Evolutionary conservation across 352 stramenopile genomes (phyloP).

Genomic region (Pythium guiyangense): DNA sequence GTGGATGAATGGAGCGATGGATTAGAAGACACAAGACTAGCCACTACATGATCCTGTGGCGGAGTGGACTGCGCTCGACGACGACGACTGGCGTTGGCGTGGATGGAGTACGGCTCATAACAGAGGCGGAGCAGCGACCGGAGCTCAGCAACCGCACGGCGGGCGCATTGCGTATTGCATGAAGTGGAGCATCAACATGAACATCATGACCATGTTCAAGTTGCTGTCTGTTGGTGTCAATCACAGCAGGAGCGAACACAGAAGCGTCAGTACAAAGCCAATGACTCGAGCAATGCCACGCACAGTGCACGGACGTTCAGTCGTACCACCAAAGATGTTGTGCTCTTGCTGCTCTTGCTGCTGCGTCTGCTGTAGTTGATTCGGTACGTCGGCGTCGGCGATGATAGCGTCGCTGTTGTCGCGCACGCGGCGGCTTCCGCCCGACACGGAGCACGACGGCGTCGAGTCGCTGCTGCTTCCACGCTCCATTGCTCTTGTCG

Average conservation of each 20-base stretch:
- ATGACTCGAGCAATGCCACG: not conserved
- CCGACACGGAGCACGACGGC: conserved; percentile 1
- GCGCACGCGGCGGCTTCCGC: not conserved
- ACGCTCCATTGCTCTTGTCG: conserved; percentile 4
- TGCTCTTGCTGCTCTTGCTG: conserved; percentile 27
- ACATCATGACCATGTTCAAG: conserved; percentile 83
- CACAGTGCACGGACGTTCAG: not conserved
- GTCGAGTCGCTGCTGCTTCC: conserved; percentile 7
- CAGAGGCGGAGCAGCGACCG: not conserved
- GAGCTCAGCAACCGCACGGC: conserved; percentile 72
- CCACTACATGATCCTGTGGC: too few species aligned
- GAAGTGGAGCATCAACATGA: conserved; percentile 82
- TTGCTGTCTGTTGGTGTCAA: conserved; percentile 44
- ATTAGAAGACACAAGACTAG: not conserved
- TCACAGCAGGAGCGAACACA: not conserved
- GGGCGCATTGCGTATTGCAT: conserved; percentile 86
- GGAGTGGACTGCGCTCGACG: not conserved
- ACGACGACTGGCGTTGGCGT: not conserved
- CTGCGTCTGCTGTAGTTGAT: not conserved
- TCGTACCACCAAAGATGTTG: conserved; percentile 79
- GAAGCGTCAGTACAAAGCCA: not conserved
- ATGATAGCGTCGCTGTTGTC: not conserved
- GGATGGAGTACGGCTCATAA: not conserved
- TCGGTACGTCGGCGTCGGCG: too few species aligned
- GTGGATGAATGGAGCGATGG: not conserved